Conservation (phyloP, 2,329 filamentous ascomycete genomes). For the Botryotinia globosa region DNA sequence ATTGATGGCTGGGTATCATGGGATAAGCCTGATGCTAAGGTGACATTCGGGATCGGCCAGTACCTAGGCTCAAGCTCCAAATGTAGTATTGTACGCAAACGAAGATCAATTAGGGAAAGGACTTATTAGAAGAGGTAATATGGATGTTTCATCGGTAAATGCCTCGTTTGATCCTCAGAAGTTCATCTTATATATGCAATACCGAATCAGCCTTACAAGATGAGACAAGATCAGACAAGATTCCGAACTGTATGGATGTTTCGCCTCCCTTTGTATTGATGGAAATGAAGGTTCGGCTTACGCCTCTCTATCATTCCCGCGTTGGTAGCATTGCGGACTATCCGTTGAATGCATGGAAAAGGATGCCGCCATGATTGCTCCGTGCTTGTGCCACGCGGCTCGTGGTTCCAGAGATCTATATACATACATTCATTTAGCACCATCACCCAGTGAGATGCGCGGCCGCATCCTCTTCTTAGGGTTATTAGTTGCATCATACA, state of each 20-base stretch:
- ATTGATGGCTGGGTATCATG: background rate
- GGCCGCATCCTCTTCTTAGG: slow-evolving; percentile 3
- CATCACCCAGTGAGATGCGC: background rate
- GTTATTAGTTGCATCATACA: background rate
- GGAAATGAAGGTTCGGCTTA: background rate
- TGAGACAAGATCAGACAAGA: slow-evolving; percentile 16
- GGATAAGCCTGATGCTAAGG: background rate
- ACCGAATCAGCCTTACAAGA: slow-evolving; percentile 14
- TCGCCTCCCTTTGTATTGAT: background rate
- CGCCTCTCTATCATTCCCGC: background rate
- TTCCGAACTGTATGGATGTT: background rate
- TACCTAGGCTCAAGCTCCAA: background rate
- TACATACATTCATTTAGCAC: background rate
- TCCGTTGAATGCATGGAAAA: background rate
- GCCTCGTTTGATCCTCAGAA: background rate
- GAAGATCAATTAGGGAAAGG: background rate
- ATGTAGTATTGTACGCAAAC: slow-evolving; percentile 1
- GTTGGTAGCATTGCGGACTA: background rate
- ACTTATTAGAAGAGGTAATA: background rate
- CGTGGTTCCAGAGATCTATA: background rate
- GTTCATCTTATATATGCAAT: background rate
- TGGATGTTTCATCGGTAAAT: slow-evolving; percentile 1
- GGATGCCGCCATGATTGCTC: background rate
- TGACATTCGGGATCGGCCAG: background rate
- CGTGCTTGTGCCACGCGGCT: background rate